phyloP scores from a whole-genome alignment of 2,329 filamentous ascomycete species.

The Pseudocercospora fijiensis region DNA sequence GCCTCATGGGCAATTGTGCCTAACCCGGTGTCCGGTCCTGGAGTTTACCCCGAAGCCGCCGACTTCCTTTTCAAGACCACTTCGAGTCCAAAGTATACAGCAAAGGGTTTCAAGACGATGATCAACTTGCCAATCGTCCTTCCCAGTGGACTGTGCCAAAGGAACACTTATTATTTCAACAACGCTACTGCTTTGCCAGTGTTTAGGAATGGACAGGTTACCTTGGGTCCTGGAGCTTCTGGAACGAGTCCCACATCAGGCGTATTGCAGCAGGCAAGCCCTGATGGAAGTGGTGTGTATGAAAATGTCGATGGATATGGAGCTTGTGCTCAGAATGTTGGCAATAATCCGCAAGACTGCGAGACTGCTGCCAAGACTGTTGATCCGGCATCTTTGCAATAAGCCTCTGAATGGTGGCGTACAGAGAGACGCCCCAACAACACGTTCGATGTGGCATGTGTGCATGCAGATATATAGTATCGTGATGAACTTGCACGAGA shows the following conservation, averaged over 20 bases:
- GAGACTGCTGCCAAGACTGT: constrained; percentile 23
- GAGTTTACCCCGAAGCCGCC: constrained; percentile 26
- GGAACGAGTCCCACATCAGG: constrained; percentile 17
- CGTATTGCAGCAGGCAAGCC: constrained; percentile 24
- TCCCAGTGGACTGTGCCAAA: constrained; percentile 25
- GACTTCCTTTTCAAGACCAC: constrained; percentile 23
- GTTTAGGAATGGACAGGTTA: constrained; percentile 27
- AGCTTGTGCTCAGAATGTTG: constrained; percentile 29
- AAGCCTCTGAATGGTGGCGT: neutral
- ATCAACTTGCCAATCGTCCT: constrained; percentile 27
- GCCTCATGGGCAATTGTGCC: constrained; percentile 26
- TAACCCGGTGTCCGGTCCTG: constrained; percentile 29
- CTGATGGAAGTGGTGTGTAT: constrained; percentile 26
- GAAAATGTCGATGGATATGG: constrained; percentile 23
- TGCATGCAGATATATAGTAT: neutral
- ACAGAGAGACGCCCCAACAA: neutral
- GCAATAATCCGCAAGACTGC: constrained; percentile 28
- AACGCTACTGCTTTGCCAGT: constrained; percentile 26
- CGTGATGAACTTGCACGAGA: neutral
- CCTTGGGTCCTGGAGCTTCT: constrained; percentile 26
- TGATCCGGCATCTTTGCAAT: constrained; percentile 24
- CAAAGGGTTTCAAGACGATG: constrained; percentile 24
- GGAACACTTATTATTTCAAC: constrained; percentile 31
- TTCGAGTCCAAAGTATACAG: constrained; percentile 12
- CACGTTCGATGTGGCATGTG: neutral